A percentile compares a stretch with the other conserved stretches of the same genome.
Evolutionary conservation across 2,329 filamentous ascomycete species (phyloP).

Genomic region (Fusarium solani-melongenae): DNA sequence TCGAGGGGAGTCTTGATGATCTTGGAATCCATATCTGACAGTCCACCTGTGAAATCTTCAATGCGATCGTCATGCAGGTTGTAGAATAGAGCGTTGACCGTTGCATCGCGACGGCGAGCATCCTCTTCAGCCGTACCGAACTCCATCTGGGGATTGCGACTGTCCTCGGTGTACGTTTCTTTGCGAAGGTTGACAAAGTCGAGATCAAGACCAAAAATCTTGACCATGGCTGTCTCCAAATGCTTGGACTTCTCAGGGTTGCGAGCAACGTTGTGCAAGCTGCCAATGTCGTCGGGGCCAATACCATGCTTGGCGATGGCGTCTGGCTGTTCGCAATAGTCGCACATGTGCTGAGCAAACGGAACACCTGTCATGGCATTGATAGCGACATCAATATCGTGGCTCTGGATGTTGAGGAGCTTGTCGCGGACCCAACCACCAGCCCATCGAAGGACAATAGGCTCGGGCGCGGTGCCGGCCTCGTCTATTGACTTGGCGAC

Average conservation of each 20-base stretch:
- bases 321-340: slow-evolving; percentile 72
- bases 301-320: slow-evolving; percentile 72
- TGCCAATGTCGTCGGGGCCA: slow-evolving; percentile 70
- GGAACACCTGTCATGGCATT: slow-evolving; percentile 85
- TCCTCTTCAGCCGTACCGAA: slow-evolving; percentile 94
- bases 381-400: slow-evolving; percentile 89
- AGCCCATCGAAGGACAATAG: slow-evolving; percentile 78
- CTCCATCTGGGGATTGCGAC: slow-evolving; percentile 90
- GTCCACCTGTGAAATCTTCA: slow-evolving; percentile 87
- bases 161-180: slow-evolving; percentile 90
- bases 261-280: slow-evolving; percentile 86
- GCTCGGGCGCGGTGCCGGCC: slow-evolving; percentile 59
- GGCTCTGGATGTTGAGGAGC: slow-evolving; percentile 75
- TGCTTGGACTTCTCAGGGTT: slow-evolving; percentile 98
- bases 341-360: slow-evolving; percentile 76
- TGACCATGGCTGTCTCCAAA: slow-evolving; percentile 89
- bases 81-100: slow-evolving; percentile 95
- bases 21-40: slow-evolving; percentile 77
- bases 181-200: slow-evolving; percentile 95
- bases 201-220: slow-evolving; percentile 86
- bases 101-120: slow-evolving; percentile 88
- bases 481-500: slow-evolving; percentile 74
- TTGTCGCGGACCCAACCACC: slow-evolving; percentile 92
- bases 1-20: slow-evolving; percentile 88
- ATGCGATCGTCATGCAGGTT: slow-evolving; percentile 83